These are phyloP conservation scores for Phytophthora idaei DNA, from an alignment of 352 stramenopile genomes.

Conservation along the genomic window DNA sequence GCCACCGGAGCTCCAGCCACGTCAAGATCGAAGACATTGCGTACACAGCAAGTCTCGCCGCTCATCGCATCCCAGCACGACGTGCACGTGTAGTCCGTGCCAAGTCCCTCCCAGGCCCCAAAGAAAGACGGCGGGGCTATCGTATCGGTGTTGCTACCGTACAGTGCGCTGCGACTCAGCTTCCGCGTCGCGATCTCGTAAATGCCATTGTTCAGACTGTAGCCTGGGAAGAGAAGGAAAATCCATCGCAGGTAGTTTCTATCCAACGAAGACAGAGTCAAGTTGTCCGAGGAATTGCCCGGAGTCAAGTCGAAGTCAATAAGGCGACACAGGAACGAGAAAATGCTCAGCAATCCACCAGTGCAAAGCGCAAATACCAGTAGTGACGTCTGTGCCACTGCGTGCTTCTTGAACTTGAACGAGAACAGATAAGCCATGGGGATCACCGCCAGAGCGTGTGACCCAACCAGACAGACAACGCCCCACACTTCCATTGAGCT, in stretches of 20 bases:
- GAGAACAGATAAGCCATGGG: slow-evolving; percentile 72
- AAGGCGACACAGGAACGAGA: slow-evolving; percentile 78
- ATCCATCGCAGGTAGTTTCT: slow-evolving; percentile 76
- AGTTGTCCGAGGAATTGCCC: slow-evolving; percentile 26
- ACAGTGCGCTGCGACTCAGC: slow-evolving; percentile 58
- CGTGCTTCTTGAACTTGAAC: slow-evolving; percentile 65
- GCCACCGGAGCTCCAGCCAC: slow-evolving; percentile 53
- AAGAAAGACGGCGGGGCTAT: slow-evolving; percentile 61
- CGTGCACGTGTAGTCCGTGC: slow-evolving; percentile 41
- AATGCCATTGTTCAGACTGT: slow-evolving; percentile 71
- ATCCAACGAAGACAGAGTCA: slow-evolving; percentile 68
- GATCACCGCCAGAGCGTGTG: slow-evolving; percentile 54
- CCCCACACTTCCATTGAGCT: slow-evolving; percentile 46
- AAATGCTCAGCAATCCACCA: slow-evolving; percentile 70
- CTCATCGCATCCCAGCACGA: slow-evolving; percentile 55
- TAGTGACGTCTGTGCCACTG: slow-evolving; percentile 65
- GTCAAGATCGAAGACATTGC: slow-evolving; percentile 61
- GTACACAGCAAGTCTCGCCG: slow-evolving; percentile 51
- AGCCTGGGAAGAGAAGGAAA: slow-evolving; percentile 74
- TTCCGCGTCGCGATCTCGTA: slow-evolving; percentile 78
- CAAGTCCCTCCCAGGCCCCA: slow-evolving; percentile 54
- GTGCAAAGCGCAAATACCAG: slow-evolving; percentile 66
- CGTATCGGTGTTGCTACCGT: slow-evolving; percentile 27
- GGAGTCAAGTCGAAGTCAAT: slow-evolving; percentile 55
- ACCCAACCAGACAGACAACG: slow-evolving; percentile 45